Base-by-base conservation (phyloP, 164 flowering plant species). In the Nymphaea colorata region DNA sequence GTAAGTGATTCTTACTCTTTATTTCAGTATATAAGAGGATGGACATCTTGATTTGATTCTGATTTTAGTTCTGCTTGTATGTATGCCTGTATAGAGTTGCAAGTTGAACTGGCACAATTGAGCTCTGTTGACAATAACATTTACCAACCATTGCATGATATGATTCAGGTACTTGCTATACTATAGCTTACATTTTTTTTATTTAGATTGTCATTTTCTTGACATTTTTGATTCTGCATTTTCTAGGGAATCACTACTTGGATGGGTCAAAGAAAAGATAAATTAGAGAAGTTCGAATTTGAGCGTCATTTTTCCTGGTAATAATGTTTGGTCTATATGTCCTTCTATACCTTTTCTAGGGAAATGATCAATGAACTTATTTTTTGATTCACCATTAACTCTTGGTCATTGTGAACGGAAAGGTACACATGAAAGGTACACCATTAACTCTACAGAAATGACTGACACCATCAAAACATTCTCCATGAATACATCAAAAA, bases 141-240 rank as follows among this genome's bases (percentile, higher is more conserved):
- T 67, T 94, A 91, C 69, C 91, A 86, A 69, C 95, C 97, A 53
- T 70, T 94, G 71, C 73, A 72, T 74, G 98, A 94, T 64, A 85
- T 85, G 87, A 79, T 76, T 69, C 86, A 87, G 91, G 98, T 91
- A 75, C 47, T 8, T 66, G 59, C 59, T 55, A 8, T 55, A 55
- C 16, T 55, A 55, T 10, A 55, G 16, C 16, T 55, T 55, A 10
- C 10, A 16, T 55, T 16, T 55, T 8, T 55, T 55, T 55, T 16
- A 8, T 55, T 55, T 55, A 55, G n/a, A n/a, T n/a, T n/a, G 12
- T 8, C 10, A 55, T 51, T 17, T 61, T 41, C 11, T 8, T 41
- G 64, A 17, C 41, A 41, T 17, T 17, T 17, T 6, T 17, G 3
- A 61, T 61, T 61, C 59, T 61, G 8, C 42, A 64, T 43, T 74